A percentile compares a stretch with the other conserved stretches of the same genome.
Conservation (phyloP, 1,139 yeast genomes). For the Lodderomyces beijingensis region DNA sequence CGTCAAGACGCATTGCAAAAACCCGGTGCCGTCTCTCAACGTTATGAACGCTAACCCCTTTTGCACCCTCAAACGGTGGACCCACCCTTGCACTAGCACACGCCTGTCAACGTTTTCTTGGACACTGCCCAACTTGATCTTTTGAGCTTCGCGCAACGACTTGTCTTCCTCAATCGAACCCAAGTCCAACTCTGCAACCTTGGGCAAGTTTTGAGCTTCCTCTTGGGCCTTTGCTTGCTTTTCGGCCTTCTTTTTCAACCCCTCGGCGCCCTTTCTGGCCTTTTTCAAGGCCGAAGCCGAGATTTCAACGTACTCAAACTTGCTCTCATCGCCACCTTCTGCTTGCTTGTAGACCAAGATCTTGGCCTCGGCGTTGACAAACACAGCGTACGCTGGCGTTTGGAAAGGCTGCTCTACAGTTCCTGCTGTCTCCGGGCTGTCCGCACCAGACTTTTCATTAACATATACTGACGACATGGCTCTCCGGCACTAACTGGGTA, state of each 20-base stretch:
- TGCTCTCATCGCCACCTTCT: conserved; percentile 43
- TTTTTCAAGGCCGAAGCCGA: conserved; percentile 92
- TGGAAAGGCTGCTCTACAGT: conserved; percentile 66
- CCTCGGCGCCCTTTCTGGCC: conserved; percentile 95
- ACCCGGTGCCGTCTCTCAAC: conserved; percentile 94
- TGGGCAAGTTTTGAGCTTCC: conserved; percentile 25
- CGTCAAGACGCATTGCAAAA: conserved; percentile 75
- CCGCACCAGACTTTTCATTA: conserved; percentile 69
- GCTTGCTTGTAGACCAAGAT: conserved; percentile 62
- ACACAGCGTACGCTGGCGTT: conserved; percentile 82
- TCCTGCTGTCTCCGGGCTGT: conserved; percentile 54
- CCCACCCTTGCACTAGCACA: conserved; percentile 87
- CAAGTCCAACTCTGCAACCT: conserved; percentile 69
- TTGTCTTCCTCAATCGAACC: conserved; percentile 70
- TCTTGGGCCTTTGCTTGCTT: conserved; percentile 69
- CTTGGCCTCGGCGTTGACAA: conserved; percentile 52
- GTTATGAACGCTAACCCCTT: conserved; percentile 90
- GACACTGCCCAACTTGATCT: conserved; percentile 59
- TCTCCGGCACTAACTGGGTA: too few relatives aligned
- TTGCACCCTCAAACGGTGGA: conserved; percentile 89
- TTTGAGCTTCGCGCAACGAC: conserved; percentile 64
- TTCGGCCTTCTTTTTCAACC: conserved; percentile 82
- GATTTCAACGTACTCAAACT: conserved; percentile 64
- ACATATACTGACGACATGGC: conserved; percentile 53
- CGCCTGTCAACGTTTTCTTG: conserved; percentile 55